Base-by-base conservation (phyloP, 345 rosid genomes). In the Eucalyptus paniculata region DNA sequence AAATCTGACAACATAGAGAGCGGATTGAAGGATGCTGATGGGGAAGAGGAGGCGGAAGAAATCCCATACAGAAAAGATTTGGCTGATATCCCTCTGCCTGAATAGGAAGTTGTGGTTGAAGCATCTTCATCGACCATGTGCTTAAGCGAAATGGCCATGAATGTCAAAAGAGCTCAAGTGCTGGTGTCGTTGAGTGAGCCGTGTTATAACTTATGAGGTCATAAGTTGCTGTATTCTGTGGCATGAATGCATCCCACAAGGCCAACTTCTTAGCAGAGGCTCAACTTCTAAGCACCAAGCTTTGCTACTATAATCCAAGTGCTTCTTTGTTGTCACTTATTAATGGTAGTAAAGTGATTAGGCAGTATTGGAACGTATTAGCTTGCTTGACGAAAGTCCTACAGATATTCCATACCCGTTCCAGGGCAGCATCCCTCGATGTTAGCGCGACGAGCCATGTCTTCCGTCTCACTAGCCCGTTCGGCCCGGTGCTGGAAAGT, bases 11-110 rank as follows among this genome's bases (percentile, higher is more conserved):
- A 53, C 32, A 87, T 94, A 65, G 95, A 94, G 86, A 21, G 53
- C 3, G 19, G 50, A 13, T 32, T 44, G 44, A 93, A 87, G 47
- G 32, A 23, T 21, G 30, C 88, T 4, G 69, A 32, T 23, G 86
- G 44, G 28, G 86, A 81, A 37, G 50, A 37, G 17, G 13, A 24
- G 86, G 89, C 24, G 89, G 94, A 80, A 51, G 40, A 32, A 32
- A 62, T 89, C 40, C 95, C 92, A 30, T 92, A 89, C n/a, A 91
- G 95, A 88, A 93, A 94, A 92, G 95, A 94, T 91, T 91, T 95
- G 26, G 94, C 94, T 9, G 89, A 93, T 60, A 86, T 92, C 13
- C 92, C 93, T 44, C 65, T 93, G 1, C 95, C 95, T 2, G 13
- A 92, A 15, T 94, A 92, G 90, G 81, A 69, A 69, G 81, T 69